A percentile compares a stretch with the other conserved stretches of the same genome.
Conservation (phyloP, 352 stramenopile genomes). For the Pythium insidiosum region DNA sequence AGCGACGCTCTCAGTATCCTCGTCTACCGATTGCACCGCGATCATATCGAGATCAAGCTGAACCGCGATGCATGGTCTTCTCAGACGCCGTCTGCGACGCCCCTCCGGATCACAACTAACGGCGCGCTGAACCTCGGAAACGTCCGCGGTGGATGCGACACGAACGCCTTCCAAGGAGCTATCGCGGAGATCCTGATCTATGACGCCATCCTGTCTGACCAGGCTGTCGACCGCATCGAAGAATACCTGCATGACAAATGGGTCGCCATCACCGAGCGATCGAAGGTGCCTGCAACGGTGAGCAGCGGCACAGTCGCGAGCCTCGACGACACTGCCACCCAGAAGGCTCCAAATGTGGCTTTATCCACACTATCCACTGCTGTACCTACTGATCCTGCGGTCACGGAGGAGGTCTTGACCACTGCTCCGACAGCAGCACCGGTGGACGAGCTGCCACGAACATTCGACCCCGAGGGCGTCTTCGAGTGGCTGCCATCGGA, state of each 20-base stretch:
- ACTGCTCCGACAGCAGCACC: not conserved
- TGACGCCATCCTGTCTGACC: conserved; percentile 27
- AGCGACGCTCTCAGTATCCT: not conserved
- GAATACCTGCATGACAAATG: conserved; percentile 43
- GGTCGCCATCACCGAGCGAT: too few species aligned
- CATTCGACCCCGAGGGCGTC: conserved; percentile 35
- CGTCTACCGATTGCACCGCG: not conserved
- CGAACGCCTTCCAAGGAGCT: conserved; percentile 45
- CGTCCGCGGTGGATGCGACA: conserved; percentile 38
- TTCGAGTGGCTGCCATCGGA: conserved; percentile 52
- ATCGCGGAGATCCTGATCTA: conserved; percentile 54
- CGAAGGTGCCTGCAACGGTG: too few species aligned
- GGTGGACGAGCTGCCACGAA: not conserved
- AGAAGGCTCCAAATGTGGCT: too few species aligned
- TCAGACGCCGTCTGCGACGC: too few species aligned
- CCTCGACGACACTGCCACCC: too few species aligned
- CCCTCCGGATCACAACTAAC: too few species aligned
- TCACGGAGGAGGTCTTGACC: too few species aligned
- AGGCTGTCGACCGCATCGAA: conserved; percentile 21
- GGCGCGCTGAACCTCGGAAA: conserved; percentile 55
- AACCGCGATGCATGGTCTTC: conserved; percentile 37
- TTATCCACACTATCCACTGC: not conserved
- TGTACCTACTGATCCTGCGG: too few species aligned
- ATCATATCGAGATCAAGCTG: conserved; percentile 1
- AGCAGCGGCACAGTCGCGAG: too few species aligned